Conservation (phyloP, 2,329 filamentous ascomycete species). For the Diaporthe longicolla region DNA sequence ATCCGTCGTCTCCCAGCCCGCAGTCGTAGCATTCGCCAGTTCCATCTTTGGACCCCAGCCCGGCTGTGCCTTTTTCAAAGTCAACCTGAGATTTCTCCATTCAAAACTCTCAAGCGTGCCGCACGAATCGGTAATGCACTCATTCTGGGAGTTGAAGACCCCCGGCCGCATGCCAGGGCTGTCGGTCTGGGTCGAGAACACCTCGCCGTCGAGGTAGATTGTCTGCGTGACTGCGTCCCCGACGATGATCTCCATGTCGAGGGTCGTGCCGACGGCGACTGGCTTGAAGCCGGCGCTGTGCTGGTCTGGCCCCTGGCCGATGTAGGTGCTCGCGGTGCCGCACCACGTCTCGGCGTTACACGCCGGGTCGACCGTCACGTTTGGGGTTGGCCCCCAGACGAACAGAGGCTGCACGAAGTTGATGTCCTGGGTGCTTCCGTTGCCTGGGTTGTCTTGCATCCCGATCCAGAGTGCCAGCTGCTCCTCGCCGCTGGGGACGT, state of each 20-base stretch:
- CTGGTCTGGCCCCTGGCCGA: background rate
- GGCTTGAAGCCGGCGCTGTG: constrained; percentile 13
- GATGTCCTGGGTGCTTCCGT: constrained; percentile 14
- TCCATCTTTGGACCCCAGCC: background rate
- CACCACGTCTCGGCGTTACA: background rate
- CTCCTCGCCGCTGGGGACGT: background rate
- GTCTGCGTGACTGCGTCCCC: constrained; percentile 10
- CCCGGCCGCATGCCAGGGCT: constrained; percentile 9
- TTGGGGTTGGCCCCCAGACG: background rate
- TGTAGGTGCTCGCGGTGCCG: constrained; percentile 10
- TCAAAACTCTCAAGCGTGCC: background rate
- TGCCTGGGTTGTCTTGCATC: background rate
- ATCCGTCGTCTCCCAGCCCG: constrained; percentile 9
- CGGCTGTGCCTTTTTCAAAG: background rate
- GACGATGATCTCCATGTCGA: constrained; percentile 5
- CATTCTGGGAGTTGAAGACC: constrained; percentile 8
- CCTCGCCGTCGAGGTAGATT: background rate
- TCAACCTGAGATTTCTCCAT: background rate
- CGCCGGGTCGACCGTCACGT: background rate
- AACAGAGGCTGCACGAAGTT: background rate
- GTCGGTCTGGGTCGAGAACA: constrained; percentile 6
- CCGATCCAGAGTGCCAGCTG: constrained; percentile 11
- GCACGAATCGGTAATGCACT: background rate
- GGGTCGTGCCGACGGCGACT: background rate
- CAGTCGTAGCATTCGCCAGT: constrained; percentile 8